Base-by-base conservation (phyloP, 768 basidiomycete genomes). In the Lepiota brunneoincarnata region DNA sequence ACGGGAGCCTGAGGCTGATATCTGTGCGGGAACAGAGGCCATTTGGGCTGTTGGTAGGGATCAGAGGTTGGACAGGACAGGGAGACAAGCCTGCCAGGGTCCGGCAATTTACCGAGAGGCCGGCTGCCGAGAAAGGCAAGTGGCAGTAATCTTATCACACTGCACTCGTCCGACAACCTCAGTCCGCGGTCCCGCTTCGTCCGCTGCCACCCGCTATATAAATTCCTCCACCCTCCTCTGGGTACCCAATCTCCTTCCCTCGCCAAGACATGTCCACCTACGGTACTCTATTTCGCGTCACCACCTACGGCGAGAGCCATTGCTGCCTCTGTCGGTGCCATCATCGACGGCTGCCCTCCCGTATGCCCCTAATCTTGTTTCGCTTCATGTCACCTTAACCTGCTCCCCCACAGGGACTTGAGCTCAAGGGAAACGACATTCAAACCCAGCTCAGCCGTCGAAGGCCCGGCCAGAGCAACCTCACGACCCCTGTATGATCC, bases 231-330 rank as follows among this genome's bases (percentile, higher is more conserved):
- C 40, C 17, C 39, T 11, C 11, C 51, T 28, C n/a, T 31, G 18
- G 20, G 18, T 43, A 21, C 12, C 42, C 43, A 9, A 37, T 21
- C n/a, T 24, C 46, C 31, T 28, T 41, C 36, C 48, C 36, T 56
- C 45, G 34, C 31, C 46, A 48, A 43, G 60, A 26, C 56, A 98
- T 99, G 97, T 96, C 93, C 20, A 91, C 94, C 51, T 99, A 89
- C 71, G 97, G 97, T 20, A 83, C 78, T 21, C 76, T 91, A 36
- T 99, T 91, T 76, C 82, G 93, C 43, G 97, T 99, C 23, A 95
- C 95, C 49, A 99, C 97, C 59, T 99, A 91, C 67, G 97, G 97
- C 55, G 97, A 99, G 76, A 93, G 91, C 59, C 97, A 99, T 69
- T 98, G 97, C 67, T n/a, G 84, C 91, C 26, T 95, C 93, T 12